Percentiles rank a stretch among this genome's conserved stretches.
These are phyloP conservation scores for Cenchrus americanus DNA, from an alignment of 176 grass and related monocot species.

Conservation along the genomic window DNA sequence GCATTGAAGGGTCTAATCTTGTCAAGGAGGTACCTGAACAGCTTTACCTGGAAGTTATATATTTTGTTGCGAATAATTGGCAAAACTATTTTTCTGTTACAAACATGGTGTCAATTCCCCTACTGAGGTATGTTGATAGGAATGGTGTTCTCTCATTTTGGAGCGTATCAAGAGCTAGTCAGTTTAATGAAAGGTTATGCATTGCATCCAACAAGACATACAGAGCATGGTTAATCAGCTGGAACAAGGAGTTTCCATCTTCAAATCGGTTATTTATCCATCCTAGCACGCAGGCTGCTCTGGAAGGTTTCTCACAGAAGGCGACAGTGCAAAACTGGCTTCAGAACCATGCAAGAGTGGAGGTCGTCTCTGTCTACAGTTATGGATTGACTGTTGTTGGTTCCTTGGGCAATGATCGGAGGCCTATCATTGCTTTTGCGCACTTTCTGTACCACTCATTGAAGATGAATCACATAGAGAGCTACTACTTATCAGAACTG, in stretches of 20 bases:
- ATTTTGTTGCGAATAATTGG: conserved; percentile 60
- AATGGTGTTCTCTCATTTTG: conserved; percentile 42
- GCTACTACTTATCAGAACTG: neutral
- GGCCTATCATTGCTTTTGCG: conserved; percentile 46
- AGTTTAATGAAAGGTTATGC: conserved; percentile 35
- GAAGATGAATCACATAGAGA: neutral
- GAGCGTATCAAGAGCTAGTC: conserved; percentile 41
- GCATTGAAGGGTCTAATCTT: conserved; percentile 63
- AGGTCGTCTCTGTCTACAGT: conserved; percentile 40
- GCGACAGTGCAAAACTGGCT: conserved; percentile 50
- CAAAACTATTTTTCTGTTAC: conserved; percentile 5
- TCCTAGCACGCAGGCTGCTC: conserved; percentile 32
- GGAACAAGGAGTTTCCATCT: conserved; percentile 60
- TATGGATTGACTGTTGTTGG: conserved; percentile 37
- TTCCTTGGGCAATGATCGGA: conserved; percentile 32
- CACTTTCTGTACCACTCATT: conserved; percentile 70
- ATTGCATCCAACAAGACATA: conserved; percentile 40
- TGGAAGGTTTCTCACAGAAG: conserved; percentile 8
- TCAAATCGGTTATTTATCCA: conserved; percentile 49
- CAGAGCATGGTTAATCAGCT: conserved; percentile 62
- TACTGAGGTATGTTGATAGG: neutral
- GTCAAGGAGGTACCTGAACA: conserved; percentile 45
- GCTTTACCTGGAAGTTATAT: conserved; percentile 30
- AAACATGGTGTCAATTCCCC: conserved; percentile 53
- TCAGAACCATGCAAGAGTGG: conserved; percentile 34